Evolutionary conservation across 345 rosid species (phyloP).

Genomic region (Salix koriyanagi): DNA sequence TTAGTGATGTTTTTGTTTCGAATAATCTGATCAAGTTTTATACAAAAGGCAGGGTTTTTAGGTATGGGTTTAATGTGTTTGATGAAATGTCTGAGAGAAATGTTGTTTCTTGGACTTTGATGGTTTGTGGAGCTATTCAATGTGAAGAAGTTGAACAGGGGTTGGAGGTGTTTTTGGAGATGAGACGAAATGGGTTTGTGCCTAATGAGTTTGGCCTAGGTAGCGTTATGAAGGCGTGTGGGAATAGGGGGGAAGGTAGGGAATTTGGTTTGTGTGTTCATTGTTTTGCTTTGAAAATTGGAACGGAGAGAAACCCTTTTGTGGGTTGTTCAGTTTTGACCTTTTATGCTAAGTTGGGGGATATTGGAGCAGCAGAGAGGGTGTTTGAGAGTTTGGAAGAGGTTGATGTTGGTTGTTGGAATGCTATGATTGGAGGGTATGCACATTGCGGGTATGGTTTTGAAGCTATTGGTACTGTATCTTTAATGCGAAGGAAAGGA

Average conservation of each 20-base stretch:
- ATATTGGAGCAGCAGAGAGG: slow-evolving; percentile 33
- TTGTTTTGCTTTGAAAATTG: slow-evolving; percentile 27
- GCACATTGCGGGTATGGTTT: slow-evolving; percentile 28
- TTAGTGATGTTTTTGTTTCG: slow-evolving; percentile 23
- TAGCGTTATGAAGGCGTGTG: slow-evolving; percentile 32
- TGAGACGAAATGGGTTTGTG: slow-evolving; percentile 26
- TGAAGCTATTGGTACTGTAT: slow-evolving; percentile 22
- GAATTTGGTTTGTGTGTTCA: slow-evolving; percentile 33
- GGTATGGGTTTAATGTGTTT: slow-evolving; percentile 26
- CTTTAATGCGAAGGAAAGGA: slow-evolving; percentile 24
- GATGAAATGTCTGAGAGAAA: slow-evolving; percentile 35
- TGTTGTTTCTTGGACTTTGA: slow-evolving; percentile 40
- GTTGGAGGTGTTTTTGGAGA: slow-evolving; percentile 16
- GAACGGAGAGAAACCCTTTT: slow-evolving; percentile 23
- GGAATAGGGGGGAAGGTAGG: neutral
- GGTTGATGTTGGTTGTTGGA: slow-evolving; percentile 38
- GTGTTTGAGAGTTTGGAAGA: slow-evolving; percentile 16
- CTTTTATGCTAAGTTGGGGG: slow-evolving; percentile 33
- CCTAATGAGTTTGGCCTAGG: slow-evolving; percentile 39
- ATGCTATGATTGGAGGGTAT: slow-evolving; percentile 44
- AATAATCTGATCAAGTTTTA: slow-evolving; percentile 34
- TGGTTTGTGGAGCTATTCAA: slow-evolving; percentile 22
- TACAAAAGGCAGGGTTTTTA: slow-evolving; percentile 7
- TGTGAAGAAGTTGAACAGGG: slow-evolving; percentile 19
- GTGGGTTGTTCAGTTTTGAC: slow-evolving; percentile 34